phyloP scores from a whole-genome alignment of 441 rosid genomes.

The Mallotus repandus region DNA sequence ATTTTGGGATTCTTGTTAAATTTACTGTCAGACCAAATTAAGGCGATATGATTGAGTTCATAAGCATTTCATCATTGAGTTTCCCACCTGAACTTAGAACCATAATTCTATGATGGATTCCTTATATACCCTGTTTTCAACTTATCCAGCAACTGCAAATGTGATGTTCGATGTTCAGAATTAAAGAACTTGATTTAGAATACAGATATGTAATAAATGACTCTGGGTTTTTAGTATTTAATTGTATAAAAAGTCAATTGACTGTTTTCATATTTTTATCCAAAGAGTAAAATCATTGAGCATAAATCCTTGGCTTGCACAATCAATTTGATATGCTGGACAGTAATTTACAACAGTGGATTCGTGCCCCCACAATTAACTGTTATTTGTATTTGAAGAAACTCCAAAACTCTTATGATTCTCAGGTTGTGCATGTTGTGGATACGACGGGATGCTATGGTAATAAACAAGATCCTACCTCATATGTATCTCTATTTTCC shows the following conservation, averaged over 20 bases:
- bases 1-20: too few relatives aligned
- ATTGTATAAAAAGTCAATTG: background rate
- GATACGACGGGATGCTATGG: conserved; percentile 54
- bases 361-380: conserved; percentile 1
- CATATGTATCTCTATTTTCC: conserved; percentile 72
- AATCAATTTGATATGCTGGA: background rate
- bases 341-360: conserved; percentile 1
- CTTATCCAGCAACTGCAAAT: background rate
- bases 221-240: background rate
- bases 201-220: background rate
- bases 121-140: background rate
- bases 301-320: background rate
- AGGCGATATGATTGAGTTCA: background rate
- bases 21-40: background rate
- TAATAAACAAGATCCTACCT: conserved; percentile 46
- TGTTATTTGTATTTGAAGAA: background rate
- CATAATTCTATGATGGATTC: too few relatives aligned
- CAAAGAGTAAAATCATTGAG: background rate
- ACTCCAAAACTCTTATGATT: conserved; percentile 21
- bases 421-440: conserved; percentile 90
- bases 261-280: background rate
- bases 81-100: too few relatives aligned
- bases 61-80: background rate
- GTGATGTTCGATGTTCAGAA: background rate
- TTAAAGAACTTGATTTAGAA: background rate